A percentile compares a stretch with the other conserved stretches of the same genome.
These are phyloP conservation scores for Caloboletus firmus DNA, from an alignment of 1,284 basidiomycete species.

Conservation along the genomic window DNA sequence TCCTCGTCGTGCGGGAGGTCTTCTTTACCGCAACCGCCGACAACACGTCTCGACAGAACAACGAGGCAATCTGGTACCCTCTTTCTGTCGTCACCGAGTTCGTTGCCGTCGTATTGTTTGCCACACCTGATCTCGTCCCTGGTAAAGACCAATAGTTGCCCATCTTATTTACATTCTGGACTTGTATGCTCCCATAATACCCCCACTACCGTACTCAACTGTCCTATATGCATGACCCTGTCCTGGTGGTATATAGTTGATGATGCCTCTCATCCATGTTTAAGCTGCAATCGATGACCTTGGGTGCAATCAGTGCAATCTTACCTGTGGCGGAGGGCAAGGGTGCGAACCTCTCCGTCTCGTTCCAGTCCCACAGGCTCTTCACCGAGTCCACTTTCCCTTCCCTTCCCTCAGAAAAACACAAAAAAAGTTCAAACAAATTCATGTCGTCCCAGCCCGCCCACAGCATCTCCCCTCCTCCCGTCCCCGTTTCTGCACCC, in stretches of 20 bases:
- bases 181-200: neutral
- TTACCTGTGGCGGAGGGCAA: conserved; percentile 25
- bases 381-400: neutral
- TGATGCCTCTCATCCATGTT: neutral
- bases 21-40: conserved; percentile 42
- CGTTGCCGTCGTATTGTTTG: conserved; percentile 43
- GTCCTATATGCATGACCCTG: neutral
- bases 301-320: conserved; percentile 6
- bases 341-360: conserved; percentile 22
- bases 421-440: neutral
- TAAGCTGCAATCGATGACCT: conserved; percentile 2
- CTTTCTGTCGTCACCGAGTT: conserved; percentile 45
- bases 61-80: conserved; percentile 53
- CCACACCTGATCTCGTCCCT: conserved; percentile 44
- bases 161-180: neutral
- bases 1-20: conserved; percentile 44
- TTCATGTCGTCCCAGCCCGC: conserved; percentile 28
- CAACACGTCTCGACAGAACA: conserved; percentile 29
- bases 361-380: neutral
- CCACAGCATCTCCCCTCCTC: conserved; percentile 35
- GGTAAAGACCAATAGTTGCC: neutral
- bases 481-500: conserved; percentile 41
- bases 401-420: neutral
- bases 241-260: neutral
- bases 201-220: conserved; percentile 2